Base-by-base conservation (phyloP, 2,329 filamentous ascomycete genomes). In the Colletotrichum scovillei region DNA sequence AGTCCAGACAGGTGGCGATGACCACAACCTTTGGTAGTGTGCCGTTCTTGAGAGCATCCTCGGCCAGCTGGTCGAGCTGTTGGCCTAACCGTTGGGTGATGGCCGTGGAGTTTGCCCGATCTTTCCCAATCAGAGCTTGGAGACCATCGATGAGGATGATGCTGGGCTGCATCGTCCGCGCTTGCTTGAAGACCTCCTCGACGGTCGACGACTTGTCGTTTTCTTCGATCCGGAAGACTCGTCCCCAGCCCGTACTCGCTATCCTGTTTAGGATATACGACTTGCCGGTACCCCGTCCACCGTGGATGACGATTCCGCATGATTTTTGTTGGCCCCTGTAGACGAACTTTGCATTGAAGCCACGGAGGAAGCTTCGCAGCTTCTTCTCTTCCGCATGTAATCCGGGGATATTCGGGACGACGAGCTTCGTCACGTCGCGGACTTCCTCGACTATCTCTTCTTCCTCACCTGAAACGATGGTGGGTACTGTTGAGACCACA, bases 261-360 rank as follows among this genome's bases (percentile, higher is more conserved):
- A 98, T 86, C 38, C 90, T 89, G 19, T 92, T 82, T 1, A 98
- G 84, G 0, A 98, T 85, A 75, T 93, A 88, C 0, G 91, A 93
- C 84, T 98, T 98, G 28, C 96, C 96, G 0, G 94, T 97, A 12
- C 96, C 95, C 74, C 91, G 90, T 22, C 94, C 92, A 16, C 96
- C 96, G 80, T 97, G 92, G 5, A 98, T 86, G 28, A 97, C 87
- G 46, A 97, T 88, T 0, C 91, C 91, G 65, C 89, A 87, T 1
- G 88, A 84, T 76, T 78, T 81, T 35, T 78, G 76, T 75, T 83
- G 78, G 69, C 78, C 71, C 68, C 78, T 72, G 56, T 79, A 63
- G 71, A 78, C 77, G 49, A 81, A 81, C 1, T 78, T 78, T 0
- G 81, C 79, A 58, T 86, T 86, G 76, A 93, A 92, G 72, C 86